These are phyloP conservation scores for Chytriomyces confervae DNA, from an alignment of 192 early-diverging fungal genomes.

Conservation along the genomic window DNA sequence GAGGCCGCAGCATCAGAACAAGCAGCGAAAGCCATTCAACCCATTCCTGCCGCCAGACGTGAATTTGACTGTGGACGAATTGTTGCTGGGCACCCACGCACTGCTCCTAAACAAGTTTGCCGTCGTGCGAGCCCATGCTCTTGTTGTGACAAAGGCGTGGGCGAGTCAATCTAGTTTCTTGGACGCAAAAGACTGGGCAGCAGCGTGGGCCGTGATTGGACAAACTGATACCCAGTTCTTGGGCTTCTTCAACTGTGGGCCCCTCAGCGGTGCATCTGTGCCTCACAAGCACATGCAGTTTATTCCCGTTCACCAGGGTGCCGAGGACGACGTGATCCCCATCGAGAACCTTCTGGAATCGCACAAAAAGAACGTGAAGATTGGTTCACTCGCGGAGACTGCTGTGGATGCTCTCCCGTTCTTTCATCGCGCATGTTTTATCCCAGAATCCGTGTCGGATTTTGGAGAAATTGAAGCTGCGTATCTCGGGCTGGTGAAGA, in stretches of 20 bases:
- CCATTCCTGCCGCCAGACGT: conserved; percentile 47
- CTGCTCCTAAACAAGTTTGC: conserved; percentile 72
- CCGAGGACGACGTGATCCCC: conserved; percentile 25
- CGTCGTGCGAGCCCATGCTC: conserved; percentile 61
- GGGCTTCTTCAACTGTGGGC: conserved; percentile 52
- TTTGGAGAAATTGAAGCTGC: conserved; percentile 23
- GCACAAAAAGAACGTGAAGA: background rate
- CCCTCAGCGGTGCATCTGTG: conserved; percentile 57
- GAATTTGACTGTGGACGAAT: conserved; percentile 12
- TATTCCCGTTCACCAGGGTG: conserved; percentile 48
- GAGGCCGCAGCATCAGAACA: background rate
- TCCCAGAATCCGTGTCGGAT: background rate
- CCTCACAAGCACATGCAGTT: conserved; percentile 75
- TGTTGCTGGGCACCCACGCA: conserved; percentile 43
- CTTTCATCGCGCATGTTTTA: conserved; percentile 18
- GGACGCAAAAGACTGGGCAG: conserved; percentile 33
- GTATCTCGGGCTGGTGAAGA: conserved; percentile 20
- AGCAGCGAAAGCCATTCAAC: conserved; percentile 6
- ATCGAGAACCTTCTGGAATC: conserved; percentile 10
- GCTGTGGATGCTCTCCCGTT: conserved; percentile 24
- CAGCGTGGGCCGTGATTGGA: conserved; percentile 30
- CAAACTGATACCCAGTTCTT: background rate
- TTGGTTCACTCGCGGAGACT: background rate
- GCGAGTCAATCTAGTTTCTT: conserved; percentile 39
- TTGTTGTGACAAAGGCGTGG: conserved; percentile 62